A percentile compares a stretch with the other conserved stretches of the same genome.
These are phyloP conservation scores for Baeospora myosura DNA, from an alignment of 1,284 basidiomycete genomes.

Conservation along the genomic window DNA sequence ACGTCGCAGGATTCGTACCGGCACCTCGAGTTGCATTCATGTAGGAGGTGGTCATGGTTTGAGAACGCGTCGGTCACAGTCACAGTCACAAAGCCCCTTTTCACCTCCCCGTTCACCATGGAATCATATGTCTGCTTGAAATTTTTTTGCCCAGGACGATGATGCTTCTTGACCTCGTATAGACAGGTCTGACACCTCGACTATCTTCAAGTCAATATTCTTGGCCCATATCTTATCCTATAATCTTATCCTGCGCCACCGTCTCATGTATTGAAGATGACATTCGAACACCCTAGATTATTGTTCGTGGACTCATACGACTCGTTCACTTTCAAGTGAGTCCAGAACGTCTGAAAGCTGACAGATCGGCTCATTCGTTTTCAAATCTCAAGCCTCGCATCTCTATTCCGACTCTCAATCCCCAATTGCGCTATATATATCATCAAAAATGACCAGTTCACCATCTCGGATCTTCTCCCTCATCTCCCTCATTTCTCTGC, in stretches of 20 bases:
- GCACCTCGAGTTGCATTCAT: background rate
- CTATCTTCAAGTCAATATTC: too few relatives aligned
- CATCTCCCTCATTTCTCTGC: slow-evolving; percentile 52
- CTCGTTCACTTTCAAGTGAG: slow-evolving; percentile 80
- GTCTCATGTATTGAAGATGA: too few relatives aligned
- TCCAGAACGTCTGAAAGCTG: slow-evolving; percentile 10
- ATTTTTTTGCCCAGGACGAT: too few relatives aligned
- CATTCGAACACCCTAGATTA: slow-evolving; percentile 34
- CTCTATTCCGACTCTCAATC: slow-evolving; percentile 52
- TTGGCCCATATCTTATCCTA: too few relatives aligned
- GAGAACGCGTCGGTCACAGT: slow-evolving; percentile 4
- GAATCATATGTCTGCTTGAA: too few relatives aligned
- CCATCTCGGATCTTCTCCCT: slow-evolving; percentile 40
- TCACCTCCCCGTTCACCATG: too few relatives aligned
- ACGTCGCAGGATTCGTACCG: background rate
- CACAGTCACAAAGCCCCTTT: too few relatives aligned
- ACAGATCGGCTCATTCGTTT: background rate
- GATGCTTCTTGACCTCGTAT: too few relatives aligned
- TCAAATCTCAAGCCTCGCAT: slow-evolving; percentile 44
- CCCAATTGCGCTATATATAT: slow-evolving; percentile 56
- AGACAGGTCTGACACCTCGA: too few relatives aligned
- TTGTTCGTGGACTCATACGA: slow-evolving; percentile 79
- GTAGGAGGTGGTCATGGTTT: slow-evolving; percentile 1
- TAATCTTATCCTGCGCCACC: too few relatives aligned
- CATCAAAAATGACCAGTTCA: slow-evolving; percentile 62